Evolutionary conservation across 768 basidiomycete genomes (phyloP).

Genomic region (Tephrocybe sp.): DNA sequence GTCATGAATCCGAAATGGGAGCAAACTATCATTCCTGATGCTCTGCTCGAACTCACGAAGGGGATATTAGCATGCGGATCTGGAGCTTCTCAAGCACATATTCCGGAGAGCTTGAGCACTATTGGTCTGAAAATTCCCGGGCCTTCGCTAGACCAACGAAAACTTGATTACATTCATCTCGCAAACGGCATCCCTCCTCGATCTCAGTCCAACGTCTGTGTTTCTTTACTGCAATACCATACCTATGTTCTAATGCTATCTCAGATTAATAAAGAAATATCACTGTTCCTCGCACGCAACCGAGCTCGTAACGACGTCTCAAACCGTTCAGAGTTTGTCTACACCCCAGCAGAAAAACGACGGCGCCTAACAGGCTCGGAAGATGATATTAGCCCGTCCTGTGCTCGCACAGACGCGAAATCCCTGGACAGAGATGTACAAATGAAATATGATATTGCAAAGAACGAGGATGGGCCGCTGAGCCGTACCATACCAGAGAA

Average conservation of each 20-base stretch:
- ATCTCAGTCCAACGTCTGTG: slow-evolving; percentile 60
- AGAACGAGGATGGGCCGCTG: slow-evolving; percentile 78
- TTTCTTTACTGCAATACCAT: neutral
- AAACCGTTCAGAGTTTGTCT: slow-evolving; percentile 74
- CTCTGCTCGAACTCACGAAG: slow-evolving; percentile 50
- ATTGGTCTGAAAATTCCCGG: neutral
- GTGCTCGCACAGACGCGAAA: slow-evolving; percentile 75
- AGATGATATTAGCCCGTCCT: slow-evolving; percentile 41
- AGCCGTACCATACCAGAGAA: slow-evolving; percentile 46
- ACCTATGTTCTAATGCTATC: slow-evolving; percentile 6
- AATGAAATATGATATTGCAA: slow-evolving; percentile 88
- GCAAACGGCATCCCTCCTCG: slow-evolving; percentile 45
- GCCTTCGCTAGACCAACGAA: slow-evolving; percentile 61
- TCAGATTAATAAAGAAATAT: slow-evolving; percentile 72
- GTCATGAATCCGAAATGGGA: slow-evolving; percentile 72
- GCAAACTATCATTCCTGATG: slow-evolving; percentile 50
- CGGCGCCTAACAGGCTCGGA: slow-evolving; percentile 32
- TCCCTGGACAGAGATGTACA: slow-evolving; percentile 71
- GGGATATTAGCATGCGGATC: slow-evolving; percentile 34
- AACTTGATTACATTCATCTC: slow-evolving; percentile 58
- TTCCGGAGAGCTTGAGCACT: slow-evolving; percentile 8
- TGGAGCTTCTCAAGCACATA: slow-evolving; percentile 23
- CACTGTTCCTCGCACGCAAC: slow-evolving; percentile 67
- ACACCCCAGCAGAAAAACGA: slow-evolving; percentile 56
- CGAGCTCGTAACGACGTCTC: slow-evolving; percentile 74